phyloP scores from a whole-genome alignment of 2,329 filamentous ascomycete species.

The Pseudogymnoascus sp. region DNA sequence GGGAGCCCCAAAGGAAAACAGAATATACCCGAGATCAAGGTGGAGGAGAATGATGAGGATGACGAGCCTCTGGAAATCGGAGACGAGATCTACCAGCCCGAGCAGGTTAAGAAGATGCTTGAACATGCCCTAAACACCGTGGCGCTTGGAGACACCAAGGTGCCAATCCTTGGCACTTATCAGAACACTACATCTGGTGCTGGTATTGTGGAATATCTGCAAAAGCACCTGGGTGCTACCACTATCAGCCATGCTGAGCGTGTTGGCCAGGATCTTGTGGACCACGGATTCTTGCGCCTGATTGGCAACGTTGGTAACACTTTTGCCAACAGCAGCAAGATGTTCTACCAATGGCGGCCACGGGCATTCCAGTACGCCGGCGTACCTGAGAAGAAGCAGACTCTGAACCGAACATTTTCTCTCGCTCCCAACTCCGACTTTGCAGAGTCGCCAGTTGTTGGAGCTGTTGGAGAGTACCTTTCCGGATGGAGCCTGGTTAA shows the following conservation, averaged over 20 bases:
- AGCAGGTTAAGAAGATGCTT: slow-evolving; percentile 87
- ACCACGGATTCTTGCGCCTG: slow-evolving; percentile 78
- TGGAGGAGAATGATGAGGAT: slow-evolving; percentile 66
- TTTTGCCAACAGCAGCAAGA: slow-evolving; percentile 94
- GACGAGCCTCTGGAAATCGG: slow-evolving; percentile 83
- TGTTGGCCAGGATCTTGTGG: slow-evolving; percentile 88
- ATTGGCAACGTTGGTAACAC: slow-evolving; percentile 91
- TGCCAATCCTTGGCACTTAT: slow-evolving; percentile 91
- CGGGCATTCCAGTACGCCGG: slow-evolving; percentile 85
- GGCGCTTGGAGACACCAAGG: slow-evolving; percentile 84
- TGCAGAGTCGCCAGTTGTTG: slow-evolving; percentile 60
- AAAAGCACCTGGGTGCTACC: slow-evolving; percentile 75
- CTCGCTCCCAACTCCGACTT: slow-evolving; percentile 53
- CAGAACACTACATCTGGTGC: slow-evolving; percentile 85
- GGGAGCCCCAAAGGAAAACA: slow-evolving; percentile 55
- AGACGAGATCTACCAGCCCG: slow-evolving; percentile 75
- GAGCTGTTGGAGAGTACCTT: slow-evolving; percentile 81
- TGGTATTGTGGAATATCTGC: slow-evolving; percentile 93
- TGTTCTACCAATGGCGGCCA: slow-evolving; percentile 96
- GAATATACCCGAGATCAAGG: slow-evolving; percentile 78
- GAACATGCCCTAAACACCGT: slow-evolving; percentile 80
- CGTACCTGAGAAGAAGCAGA: slow-evolving; percentile 78
- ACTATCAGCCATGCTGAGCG: slow-evolving; percentile 88
- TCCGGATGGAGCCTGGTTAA: slow-evolving; percentile 91
- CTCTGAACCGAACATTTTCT: slow-evolving; percentile 69